Evolutionary conservation across 371 early-diverging fungal species (phyloP).

Genomic region (Fennellomyces sp.): DNA sequence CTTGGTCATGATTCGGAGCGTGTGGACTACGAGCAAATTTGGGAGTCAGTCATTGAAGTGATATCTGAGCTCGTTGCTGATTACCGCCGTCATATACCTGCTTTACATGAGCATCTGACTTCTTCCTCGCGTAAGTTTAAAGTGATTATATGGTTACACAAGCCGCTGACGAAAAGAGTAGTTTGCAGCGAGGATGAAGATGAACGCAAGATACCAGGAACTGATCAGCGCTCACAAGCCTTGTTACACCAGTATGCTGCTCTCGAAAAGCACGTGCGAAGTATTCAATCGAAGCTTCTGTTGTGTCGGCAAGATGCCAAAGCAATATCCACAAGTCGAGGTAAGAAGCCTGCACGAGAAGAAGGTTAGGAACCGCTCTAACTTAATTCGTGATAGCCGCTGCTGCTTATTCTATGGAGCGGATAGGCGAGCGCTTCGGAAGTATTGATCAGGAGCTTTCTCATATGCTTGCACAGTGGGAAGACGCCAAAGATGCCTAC

Average conservation of each 20-base stretch:
- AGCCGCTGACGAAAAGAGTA: not conserved
- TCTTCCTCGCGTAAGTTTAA: not conserved
- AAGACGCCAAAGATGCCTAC: constrained; percentile 25
- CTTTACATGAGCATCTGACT: constrained; percentile 1
- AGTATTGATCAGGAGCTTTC: constrained; percentile 33
- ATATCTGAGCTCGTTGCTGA: constrained; percentile 22
- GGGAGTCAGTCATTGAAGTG: constrained; percentile 31
- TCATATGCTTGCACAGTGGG: constrained; percentile 34
- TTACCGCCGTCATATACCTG: constrained; percentile 15
- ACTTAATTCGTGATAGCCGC: not conserved
- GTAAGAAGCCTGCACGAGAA: constrained; percentile 18
- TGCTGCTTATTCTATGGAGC: constrained; percentile 13
- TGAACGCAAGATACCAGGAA: not conserved
- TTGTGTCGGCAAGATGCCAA: constrained; percentile 43
- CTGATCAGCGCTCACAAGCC: constrained; percentile 19
- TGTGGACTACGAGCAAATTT: constrained; percentile 33
- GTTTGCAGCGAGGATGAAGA: constrained; percentile 6
- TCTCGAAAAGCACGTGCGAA: constrained; percentile 37
- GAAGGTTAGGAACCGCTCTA: too few species aligned
- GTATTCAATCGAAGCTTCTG: constrained; percentile 34
- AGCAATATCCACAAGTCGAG: constrained; percentile 20
- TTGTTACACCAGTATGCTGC: constrained; percentile 29
- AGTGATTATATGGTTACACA: not conserved
- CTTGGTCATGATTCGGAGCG: constrained; percentile 28
- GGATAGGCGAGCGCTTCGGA: constrained; percentile 27